Percentiles rank a stretch among this genome's conserved stretches.
phyloP scores from a whole-genome alignment of 31 red algal species.

The Porphyra umbilicalis region DNA sequence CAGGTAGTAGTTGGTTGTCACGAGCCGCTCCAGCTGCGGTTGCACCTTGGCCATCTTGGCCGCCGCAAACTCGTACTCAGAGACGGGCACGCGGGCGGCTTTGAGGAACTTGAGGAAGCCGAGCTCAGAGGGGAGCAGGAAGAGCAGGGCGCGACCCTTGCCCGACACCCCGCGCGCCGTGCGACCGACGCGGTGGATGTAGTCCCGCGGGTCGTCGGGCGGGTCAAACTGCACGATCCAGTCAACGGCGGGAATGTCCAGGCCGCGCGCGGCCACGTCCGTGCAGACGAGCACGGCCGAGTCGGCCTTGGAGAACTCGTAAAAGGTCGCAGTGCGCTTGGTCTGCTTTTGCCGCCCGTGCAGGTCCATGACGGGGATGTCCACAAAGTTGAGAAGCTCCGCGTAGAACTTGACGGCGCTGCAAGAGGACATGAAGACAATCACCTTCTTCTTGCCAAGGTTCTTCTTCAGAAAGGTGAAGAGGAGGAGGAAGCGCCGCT shows the following conservation, averaged over 20 bases:
- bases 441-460: conserved; percentile 94
- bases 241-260: conserved; percentile 98
- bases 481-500: conserved; percentile 82
- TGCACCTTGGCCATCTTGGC: conserved; percentile 90
- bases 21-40: conserved; percentile 88
- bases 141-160: conserved; percentile 93
- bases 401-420: conserved; percentile 99
- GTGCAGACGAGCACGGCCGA: conserved; percentile 90
- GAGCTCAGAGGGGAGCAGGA: conserved; percentile 87
- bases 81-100: conserved; percentile 81
- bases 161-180: conserved; percentile 92
- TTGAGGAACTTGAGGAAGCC: conserved; percentile 87
- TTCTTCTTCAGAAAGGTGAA: conserved; percentile 96
- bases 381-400: conserved; percentile 96
- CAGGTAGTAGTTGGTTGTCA: conserved; percentile 89
- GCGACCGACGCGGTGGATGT: conserved; percentile 98
- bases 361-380: conserved; percentile 93
- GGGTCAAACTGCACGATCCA: conserved; percentile 99
- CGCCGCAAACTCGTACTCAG: conserved; percentile 96
- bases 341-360: conserved; percentile 99
- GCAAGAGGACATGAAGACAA: conserved; percentile 99
- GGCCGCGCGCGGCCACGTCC: conserved; percentile 95
- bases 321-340: conserved; percentile 97
- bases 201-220: conserved; percentile 98
- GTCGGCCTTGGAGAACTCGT: conserved; percentile 89